Percentiles rank a stretch among this genome's conserved stretches.
These are phyloP conservation scores for Naganishia onofrii DNA, from an alignment of 768 basidiomycete species.

Conservation along the genomic window DNA sequence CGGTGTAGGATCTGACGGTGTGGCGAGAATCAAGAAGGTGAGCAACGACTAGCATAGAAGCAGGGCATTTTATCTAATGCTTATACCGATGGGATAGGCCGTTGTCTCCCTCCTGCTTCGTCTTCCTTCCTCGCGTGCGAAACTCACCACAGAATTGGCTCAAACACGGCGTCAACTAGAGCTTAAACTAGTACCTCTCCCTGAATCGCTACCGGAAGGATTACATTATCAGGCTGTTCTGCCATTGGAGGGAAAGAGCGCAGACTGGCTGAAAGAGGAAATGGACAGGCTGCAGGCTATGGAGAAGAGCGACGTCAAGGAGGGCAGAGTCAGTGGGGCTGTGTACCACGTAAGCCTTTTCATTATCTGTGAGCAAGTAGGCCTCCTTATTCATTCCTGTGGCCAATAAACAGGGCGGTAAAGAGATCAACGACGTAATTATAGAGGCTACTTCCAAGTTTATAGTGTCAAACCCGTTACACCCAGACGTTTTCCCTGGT, in stretches of 20 bases:
- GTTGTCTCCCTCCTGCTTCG: slow-evolving; percentile 41
- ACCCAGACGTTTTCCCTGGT: slow-evolving; percentile 84
- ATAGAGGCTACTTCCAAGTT: slow-evolving; percentile 77
- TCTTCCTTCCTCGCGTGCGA: slow-evolving; percentile 41
- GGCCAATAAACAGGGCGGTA: slow-evolving; percentile 59
- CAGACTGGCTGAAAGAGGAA: slow-evolving; percentile 46
- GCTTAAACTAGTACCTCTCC: slow-evolving; percentile 40
- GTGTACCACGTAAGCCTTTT: slow-evolving; percentile 49
- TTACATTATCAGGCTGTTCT: slow-evolving; percentile 35
- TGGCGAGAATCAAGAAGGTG: slow-evolving; percentile 7
- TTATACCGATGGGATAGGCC: slow-evolving; percentile 16
- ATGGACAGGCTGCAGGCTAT: slow-evolving; percentile 43
- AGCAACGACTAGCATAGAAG: not conserved
- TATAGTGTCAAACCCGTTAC: slow-evolving; percentile 81
- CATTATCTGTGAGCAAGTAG: not conserved
- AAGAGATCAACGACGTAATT: slow-evolving; percentile 73
- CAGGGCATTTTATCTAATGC: too few relatives aligned
- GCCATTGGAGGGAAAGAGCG: slow-evolving; percentile 41
- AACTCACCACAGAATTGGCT: slow-evolving; percentile 42
- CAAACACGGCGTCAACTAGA: slow-evolving; percentile 37
- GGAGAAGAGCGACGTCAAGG: slow-evolving; percentile 44
- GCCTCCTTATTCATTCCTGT: not conserved
- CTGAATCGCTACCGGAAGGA: slow-evolving; percentile 37
- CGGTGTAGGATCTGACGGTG: slow-evolving; percentile 22
- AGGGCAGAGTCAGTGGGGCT: slow-evolving; percentile 47